These are phyloP conservation scores for Colletotrichum orchidophilum DNA, from an alignment of 2,329 filamentous ascomycete genomes.

Conservation along the genomic window DNA sequence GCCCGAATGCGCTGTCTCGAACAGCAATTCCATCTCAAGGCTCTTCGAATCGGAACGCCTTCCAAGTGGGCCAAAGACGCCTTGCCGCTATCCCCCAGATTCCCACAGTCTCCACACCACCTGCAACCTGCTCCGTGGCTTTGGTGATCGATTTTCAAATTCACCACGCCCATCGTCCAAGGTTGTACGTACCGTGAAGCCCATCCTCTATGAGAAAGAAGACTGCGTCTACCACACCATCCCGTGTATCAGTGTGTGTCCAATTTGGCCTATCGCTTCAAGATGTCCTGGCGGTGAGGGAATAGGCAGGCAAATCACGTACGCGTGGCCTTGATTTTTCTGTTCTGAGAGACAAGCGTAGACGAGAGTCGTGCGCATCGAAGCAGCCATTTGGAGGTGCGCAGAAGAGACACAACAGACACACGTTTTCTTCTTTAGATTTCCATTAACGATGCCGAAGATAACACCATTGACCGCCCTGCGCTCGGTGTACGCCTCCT, in stretches of 20 bases:
- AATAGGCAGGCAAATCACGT: background rate
- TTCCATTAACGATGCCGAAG: background rate
- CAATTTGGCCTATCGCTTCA: slow-evolving; percentile 6
- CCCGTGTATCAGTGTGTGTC: slow-evolving; percentile 8
- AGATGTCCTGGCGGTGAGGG: slow-evolving; percentile 19
- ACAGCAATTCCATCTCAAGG: slow-evolving; percentile 29
- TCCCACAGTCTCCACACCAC: slow-evolving; percentile 2
- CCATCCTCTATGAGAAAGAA: background rate
- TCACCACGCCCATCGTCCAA: background rate
- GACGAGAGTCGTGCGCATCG: background rate
- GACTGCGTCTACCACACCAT: slow-evolving; percentile 27
- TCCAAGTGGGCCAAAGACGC: slow-evolving; percentile 21
- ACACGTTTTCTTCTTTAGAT: background rate
- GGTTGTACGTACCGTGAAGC: slow-evolving; percentile 16
- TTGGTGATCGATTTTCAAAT: slow-evolving; percentile 14
- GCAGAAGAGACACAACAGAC: background rate
- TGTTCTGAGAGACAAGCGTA: background rate
- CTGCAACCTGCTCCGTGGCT: slow-evolving; percentile 5
- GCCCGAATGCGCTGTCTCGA: slow-evolving; percentile 20
- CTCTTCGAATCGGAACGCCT: slow-evolving; percentile 30
- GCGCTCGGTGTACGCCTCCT: background rate
- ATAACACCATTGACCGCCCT: background rate
- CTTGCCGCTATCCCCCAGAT: slow-evolving; percentile 18
- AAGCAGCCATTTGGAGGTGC: background rate
- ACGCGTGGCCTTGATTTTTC: slow-evolving; percentile 1